Base-by-base conservation (phyloP, 2,329 filamentous ascomycete species). In the Scedosporium aurantiacum region DNA sequence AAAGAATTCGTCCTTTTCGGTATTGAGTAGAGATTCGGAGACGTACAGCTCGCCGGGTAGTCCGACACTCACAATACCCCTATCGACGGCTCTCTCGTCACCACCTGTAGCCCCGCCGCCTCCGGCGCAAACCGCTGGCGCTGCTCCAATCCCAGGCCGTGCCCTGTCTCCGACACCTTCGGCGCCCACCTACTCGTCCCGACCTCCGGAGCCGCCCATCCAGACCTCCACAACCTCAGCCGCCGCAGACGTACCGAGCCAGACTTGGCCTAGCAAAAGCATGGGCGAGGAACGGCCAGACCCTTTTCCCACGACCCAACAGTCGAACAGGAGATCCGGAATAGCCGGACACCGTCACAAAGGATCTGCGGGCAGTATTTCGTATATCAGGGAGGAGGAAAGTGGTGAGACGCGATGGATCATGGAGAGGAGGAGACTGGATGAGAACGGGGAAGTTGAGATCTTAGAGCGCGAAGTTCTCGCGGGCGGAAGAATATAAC, bases 331-430 rank as follows among this genome's bases (percentile, higher is more conserved):
- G 45, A 37, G 12, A n/a, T 60, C 41, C 21, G 23, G 68, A 14
- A 14, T 14, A 18, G 14, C 2, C 47, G 77, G 78, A n/a, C 81
- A 83, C 64, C 73, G 76, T 14, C 76, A 81, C 65, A 79, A 78
- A 65, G 75, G 80, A 58, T 87, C 83, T 55, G 78, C 84, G 1
- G 87, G 89, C 65, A 88, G 85, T 64, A 84, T 91, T 40, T 86
- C 86, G 5, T 91, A 91, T 70, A 77, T 81, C 2, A 80, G 80
- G 56, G 83, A 86, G 63, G 84, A 87, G 67, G 83, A 85, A 55
- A 78, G 78, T 7, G 81, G 79, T 1, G 81, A 82, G 65, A 80
- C 78, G 61, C 75, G 85, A 55, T 90, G 87, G 88, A 82, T 90
- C 6, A 75, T 90, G 66, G 88, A 91, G 71, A 74, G 87, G 41